Evolutionary conservation across 768 basidiomycete species (phyloP), one percentile per base, ranked within the genome.

Genomic region (Podaxis sp.): DNA sequence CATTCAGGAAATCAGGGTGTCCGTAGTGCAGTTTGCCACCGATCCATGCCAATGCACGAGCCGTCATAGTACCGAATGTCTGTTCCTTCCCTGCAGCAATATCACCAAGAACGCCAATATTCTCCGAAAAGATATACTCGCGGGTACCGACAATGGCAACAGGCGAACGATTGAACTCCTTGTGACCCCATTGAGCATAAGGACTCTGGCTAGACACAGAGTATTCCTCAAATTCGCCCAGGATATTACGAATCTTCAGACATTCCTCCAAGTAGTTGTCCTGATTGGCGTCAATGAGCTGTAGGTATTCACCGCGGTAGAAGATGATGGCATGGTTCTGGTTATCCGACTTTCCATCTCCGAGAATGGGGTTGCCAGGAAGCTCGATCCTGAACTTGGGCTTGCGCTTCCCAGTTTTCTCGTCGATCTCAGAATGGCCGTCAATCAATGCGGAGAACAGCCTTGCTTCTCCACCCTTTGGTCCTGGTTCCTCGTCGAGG

Each of bases 81-180:
- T 99, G 97, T 78, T 99, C 97, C 82, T 99, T 99, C 55, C 97
- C 97, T 63, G 97, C 97, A 52, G 97, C 97, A 66, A 99, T 95
- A 74, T 99, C 97, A 75, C 97, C 97, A 64, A 99, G 84, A 39
- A 99, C 93, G 81, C 97, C 97, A 69, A 99, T 99, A 74, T 99
- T 99, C 81, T 99, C 97, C 57, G 97, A 99, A 81, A 99, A 99
- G 72, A 99, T 98, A 78, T 99, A 99, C 79, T 99, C 97, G 74
- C 97, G 89, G 4, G 97, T 97, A 70, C 97, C 97, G 66, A 99
- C 86, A 73, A 99, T 99, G 33, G 97, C 97, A 63, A 99, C 95
- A 19, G 96, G 97, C 26, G 90, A 79, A 72, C 88, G 93, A 64
- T 79, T 81, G 76, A 97, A 96, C 72, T 97, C 94, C 75, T 96